Conservation (phyloP, 768 basidiomycete genomes). For the Lactifluus pinguis region DNA sequence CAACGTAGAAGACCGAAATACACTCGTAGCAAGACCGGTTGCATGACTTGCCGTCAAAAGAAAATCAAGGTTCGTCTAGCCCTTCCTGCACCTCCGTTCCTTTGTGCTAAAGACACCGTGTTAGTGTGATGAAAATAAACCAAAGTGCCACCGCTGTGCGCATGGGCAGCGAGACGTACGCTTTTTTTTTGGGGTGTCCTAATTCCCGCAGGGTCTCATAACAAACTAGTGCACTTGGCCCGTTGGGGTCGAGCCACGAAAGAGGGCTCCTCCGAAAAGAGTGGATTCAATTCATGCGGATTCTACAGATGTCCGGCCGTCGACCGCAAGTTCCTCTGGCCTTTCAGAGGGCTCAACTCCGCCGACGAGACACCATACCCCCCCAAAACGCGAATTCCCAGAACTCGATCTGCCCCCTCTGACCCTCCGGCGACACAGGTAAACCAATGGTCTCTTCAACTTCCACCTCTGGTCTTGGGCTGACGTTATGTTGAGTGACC, state of each 20-base stretch:
- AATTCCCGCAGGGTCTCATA: neutral
- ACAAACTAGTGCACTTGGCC: conserved; percentile 69
- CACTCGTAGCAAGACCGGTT: conserved; percentile 89
- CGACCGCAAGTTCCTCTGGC: conserved; percentile 68
- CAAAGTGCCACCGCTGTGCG: conserved; percentile 76
- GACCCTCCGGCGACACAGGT: conserved; percentile 36
- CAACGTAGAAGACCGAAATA: conserved; percentile 84
- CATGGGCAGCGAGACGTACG: conserved; percentile 78
- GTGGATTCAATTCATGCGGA: conserved; percentile 29
- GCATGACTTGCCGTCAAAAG: conserved; percentile 86
- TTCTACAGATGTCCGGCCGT: conserved; percentile 47
- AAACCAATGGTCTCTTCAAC: conserved; percentile 17
- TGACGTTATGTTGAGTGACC: conserved; percentile 20
- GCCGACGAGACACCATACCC: conserved; percentile 57
- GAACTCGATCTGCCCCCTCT: conserved; percentile 32
- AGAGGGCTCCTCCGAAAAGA: conserved; percentile 50
- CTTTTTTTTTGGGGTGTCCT: conserved; percentile 12
- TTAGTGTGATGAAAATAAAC: conserved; percentile 88
- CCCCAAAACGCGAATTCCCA: conserved; percentile 43
- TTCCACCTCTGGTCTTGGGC: neutral
- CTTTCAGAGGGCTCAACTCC: conserved; percentile 66
- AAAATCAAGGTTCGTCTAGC: conserved; percentile 76
- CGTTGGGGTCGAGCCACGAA: conserved; percentile 63
- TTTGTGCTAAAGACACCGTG: conserved; percentile 1
- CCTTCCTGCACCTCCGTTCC: neutral